Percentiles rank a stretch among this genome's conserved stretches.
Conservation (phyloP, 1,284 basidiomycete species). For the Pseudozyma pruni region DNA sequence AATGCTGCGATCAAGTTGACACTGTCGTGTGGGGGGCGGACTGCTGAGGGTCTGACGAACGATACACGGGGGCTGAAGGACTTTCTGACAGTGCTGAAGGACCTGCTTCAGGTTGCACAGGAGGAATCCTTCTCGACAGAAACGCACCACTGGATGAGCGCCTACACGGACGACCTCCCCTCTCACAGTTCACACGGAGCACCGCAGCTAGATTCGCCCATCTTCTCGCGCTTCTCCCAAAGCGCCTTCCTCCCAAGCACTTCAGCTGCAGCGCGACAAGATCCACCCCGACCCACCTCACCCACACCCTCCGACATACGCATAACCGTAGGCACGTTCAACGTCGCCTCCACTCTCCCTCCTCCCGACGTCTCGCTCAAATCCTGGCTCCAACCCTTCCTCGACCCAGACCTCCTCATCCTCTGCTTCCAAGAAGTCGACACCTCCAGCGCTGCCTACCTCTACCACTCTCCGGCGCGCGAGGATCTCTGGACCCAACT, state of each 20-base stretch:
- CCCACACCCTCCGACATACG: conserved; percentile 46
- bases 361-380: conserved; percentile 28
- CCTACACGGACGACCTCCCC: conserved; percentile 29
- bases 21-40: conserved; percentile 10
- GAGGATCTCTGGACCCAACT: conserved; percentile 40
- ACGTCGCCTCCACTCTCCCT: conserved; percentile 34
- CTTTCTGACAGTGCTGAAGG: conserved; percentile 44
- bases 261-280: not conserved
- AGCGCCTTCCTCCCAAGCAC: conserved; percentile 23
- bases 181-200: not conserved
- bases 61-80: conserved; percentile 42
- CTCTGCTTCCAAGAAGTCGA: conserved; percentile 54
- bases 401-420: conserved; percentile 51
- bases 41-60: conserved; percentile 24
- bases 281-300: conserved; percentile 17
- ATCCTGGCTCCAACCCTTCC: conserved; percentile 38
- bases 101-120: conserved; percentile 29
- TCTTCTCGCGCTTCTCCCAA: conserved; percentile 48
- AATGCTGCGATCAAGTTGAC: conserved; percentile 31
- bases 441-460: conserved; percentile 41
- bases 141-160: conserved; percentile 36
- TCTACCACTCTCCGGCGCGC: conserved; percentile 49
- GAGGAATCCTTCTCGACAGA: conserved; percentile 19
- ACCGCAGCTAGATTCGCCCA: conserved; percentile 12
- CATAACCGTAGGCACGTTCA: conserved; percentile 42